Conservation (phyloP, 1,284 basidiomycete species). For the Omphalotus olearius region DNA sequence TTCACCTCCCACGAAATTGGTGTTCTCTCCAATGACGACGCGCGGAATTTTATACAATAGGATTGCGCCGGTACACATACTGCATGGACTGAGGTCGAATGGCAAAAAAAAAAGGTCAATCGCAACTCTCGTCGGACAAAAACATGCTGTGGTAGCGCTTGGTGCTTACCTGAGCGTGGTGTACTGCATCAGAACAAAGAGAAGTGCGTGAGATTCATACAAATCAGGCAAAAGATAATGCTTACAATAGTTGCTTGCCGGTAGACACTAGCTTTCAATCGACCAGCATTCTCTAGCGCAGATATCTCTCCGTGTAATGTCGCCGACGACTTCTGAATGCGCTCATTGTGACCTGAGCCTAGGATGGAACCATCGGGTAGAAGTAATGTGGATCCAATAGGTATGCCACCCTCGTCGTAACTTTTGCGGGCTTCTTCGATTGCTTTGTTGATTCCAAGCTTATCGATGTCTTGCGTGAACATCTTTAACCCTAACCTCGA, state of each 20-base stretch:
- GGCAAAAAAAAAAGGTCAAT: background rate
- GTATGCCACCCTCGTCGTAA: slow-evolving; percentile 48
- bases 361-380: slow-evolving; percentile 19
- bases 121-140: background rate
- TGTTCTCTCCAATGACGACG: slow-evolving; percentile 58
- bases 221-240: no score
- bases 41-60: slow-evolving; percentile 56
- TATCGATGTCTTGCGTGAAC: slow-evolving; percentile 14
- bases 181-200: slow-evolving; percentile 19
- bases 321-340: slow-evolving; percentile 49
- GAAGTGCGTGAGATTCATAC: no score
- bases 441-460: slow-evolving; percentile 29
- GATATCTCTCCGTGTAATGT: slow-evolving; percentile 56
- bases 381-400: slow-evolving; percentile 41
- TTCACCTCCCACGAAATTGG: slow-evolving; percentile 46
- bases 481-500: no score
- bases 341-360: slow-evolving; percentile 46
- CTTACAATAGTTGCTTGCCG: slow-evolving; percentile 43
- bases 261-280: slow-evolving; percentile 29
- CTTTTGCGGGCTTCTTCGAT: slow-evolving; percentile 40
- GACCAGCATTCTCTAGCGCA: slow-evolving; percentile 43
- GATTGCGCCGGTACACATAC: slow-evolving; percentile 60
- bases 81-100: slow-evolving; percentile 49
- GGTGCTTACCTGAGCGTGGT: slow-evolving; percentile 46
- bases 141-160: background rate